These are phyloP conservation scores for Microbotryum violaceum DNA, from an alignment of 1,284 basidiomycete genomes.

Conservation along the genomic window DNA sequence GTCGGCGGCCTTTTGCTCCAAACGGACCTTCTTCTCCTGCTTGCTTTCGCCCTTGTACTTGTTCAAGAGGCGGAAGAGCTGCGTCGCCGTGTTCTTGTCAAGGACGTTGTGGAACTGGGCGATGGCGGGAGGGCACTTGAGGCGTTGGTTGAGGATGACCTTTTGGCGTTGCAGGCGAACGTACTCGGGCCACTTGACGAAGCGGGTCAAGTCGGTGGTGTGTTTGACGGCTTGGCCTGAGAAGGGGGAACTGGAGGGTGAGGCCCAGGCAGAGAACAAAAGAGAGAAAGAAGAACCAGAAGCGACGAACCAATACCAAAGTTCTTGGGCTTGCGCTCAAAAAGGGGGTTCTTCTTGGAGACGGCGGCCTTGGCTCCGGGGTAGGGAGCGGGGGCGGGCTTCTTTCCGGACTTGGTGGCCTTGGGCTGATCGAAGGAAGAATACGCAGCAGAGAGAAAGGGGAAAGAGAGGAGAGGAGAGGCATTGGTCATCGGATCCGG, in stretches of 20 bases:
- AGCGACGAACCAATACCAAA: slow-evolving; percentile 79
- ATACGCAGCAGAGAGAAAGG: not conserved
- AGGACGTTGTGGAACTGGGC: slow-evolving; percentile 96
- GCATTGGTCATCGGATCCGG: slow-evolving; percentile 1
- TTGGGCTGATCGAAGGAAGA: slow-evolving; percentile 2
- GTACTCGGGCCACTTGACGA: slow-evolving; percentile 99
- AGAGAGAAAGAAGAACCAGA: slow-evolving; percentile 1
- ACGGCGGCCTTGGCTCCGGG: slow-evolving; percentile 48
- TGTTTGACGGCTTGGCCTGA: slow-evolving; percentile 90
- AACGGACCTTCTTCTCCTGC: slow-evolving; percentile 95
- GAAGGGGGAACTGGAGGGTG: not conserved
- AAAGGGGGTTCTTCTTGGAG: slow-evolving; percentile 86
- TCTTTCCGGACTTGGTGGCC: slow-evolving; percentile 15
- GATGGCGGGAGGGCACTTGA: slow-evolving; percentile 97
- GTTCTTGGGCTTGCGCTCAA: slow-evolving; percentile 81
- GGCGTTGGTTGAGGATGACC: slow-evolving; percentile 95
- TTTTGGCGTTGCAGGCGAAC: slow-evolving; percentile 97
- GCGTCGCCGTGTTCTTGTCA: slow-evolving; percentile 99
- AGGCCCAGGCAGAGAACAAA: not conserved
- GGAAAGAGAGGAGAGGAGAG: not conserved
- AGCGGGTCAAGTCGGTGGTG: slow-evolving; percentile 85
- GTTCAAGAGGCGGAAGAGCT: slow-evolving; percentile 96
- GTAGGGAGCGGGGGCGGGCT: slow-evolving; percentile 24
- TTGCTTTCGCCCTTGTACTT: slow-evolving; percentile 90
- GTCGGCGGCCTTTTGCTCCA: slow-evolving; percentile 65